A percentile compares a stretch with the other conserved stretches of the same genome.
phyloP scores from a whole-genome alignment of 345 rosid genomes.

The Eucalyptus erythrocorys region DNA sequence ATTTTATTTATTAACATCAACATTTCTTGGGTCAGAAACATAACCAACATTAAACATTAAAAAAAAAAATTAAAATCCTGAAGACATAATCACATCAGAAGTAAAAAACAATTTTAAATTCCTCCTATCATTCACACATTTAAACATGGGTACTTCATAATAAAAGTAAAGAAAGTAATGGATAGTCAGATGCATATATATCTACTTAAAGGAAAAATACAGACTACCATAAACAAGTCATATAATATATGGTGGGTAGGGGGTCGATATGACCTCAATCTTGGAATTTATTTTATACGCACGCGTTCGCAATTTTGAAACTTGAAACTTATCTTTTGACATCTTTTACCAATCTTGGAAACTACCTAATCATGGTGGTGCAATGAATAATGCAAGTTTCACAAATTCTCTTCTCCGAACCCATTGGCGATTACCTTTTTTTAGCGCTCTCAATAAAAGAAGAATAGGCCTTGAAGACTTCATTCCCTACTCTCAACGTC shows the following conservation, averaged over 20 bases:
- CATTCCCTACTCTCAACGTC: not conserved
- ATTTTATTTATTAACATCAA: not conserved
- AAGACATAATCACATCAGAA: not conserved
- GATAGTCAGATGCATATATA: not conserved
- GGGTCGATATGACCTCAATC: not conserved
- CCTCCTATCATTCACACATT: not conserved
- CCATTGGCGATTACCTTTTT: not conserved
- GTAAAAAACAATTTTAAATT: not conserved
- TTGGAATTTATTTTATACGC: not conserved
- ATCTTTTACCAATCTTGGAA: not conserved
- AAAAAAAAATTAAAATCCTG: not conserved
- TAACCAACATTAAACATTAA: not conserved
- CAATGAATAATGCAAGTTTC: not conserved
- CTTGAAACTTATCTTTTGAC: not conserved
- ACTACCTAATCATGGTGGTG: not conserved
- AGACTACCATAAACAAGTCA: not conserved
- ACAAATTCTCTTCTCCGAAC: not conserved
- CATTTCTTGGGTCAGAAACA: not conserved
- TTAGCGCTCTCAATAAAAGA: not conserved
- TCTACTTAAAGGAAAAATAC: not conserved
- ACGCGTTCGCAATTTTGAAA: not conserved
- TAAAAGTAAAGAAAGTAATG: not conserved
- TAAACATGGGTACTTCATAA: not conserved
- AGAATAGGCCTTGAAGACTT: not conserved
- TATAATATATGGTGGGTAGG: not conserved